These are phyloP conservation scores for Fusarium sp. DNA, from an alignment of 2,329 filamentous ascomycete genomes.

Conservation along the genomic window DNA sequence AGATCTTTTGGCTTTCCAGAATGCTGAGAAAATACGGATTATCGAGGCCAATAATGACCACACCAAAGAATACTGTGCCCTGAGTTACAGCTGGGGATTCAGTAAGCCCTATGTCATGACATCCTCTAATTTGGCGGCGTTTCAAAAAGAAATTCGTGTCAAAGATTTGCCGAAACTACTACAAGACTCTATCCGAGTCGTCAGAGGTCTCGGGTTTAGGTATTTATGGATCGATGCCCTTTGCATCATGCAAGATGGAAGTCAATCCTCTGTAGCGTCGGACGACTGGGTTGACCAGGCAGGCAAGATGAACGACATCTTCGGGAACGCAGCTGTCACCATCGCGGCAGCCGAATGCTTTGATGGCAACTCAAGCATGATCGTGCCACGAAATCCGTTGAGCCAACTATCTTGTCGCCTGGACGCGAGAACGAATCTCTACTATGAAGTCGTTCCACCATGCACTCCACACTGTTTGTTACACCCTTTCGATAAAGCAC, in stretches of 20 bases:
- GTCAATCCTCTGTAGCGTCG: neutral
- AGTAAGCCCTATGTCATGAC: neutral
- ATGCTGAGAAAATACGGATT: neutral
- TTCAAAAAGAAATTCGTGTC: neutral
- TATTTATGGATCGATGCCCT: neutral
- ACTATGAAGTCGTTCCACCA: neutral
- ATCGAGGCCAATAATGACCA: neutral
- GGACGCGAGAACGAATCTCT: neutral
- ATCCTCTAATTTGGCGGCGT: neutral
- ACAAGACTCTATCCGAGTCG: neutral
- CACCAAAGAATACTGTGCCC: neutral
- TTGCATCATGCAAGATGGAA: neutral
- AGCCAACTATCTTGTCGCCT: neutral
- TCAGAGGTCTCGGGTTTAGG: neutral
- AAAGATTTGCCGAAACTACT: neutral
- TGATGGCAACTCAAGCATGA: neutral
- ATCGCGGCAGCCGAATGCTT: slow-evolving; percentile 1
- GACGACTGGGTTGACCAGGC: neutral
- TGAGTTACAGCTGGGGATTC: slow-evolving; percentile 2
- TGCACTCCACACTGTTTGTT: neutral
- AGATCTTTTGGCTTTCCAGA: neutral
- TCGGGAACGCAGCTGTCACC: neutral
- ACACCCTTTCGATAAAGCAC: neutral
- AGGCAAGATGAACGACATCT: neutral
- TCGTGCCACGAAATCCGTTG: neutral